Conservation (phyloP, 1,139 yeast genomes). For the Pichia sp. region DNA sequence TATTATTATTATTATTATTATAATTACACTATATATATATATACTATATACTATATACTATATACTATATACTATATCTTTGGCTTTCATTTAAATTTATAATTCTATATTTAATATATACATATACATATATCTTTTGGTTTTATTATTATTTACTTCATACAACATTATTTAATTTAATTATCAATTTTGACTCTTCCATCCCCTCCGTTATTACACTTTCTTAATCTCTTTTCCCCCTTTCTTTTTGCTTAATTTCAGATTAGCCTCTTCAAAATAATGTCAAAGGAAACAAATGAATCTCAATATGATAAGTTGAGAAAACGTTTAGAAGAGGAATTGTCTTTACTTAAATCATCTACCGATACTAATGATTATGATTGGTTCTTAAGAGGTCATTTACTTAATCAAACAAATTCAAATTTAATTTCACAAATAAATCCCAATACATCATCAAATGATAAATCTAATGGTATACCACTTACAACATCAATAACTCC, state of each 20-base stretch:
- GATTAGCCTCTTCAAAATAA: background rate
- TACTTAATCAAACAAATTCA: background rate
- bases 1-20: no score
- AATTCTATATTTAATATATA: no score
- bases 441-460: background rate
- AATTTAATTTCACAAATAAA: background rate
- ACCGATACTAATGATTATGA: slow-evolving; percentile 18
- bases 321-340: slow-evolving; percentile 19
- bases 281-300: slow-evolving; percentile 8
- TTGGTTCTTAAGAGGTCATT: slow-evolving; percentile 18
- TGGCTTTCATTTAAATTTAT: no score
- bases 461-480: background rate
- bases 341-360: slow-evolving; percentile 10
- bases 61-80: no score
- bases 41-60: no score
- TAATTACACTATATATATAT: no score
- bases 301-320: slow-evolving; percentile 18
- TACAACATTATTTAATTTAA: no score
- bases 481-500: background rate
- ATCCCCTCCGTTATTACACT: background rate
- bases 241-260: background rate
- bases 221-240: background rate
- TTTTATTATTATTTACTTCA: no score
- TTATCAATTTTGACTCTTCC: no score
- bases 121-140: no score